Evolutionary conservation across 306 rosid genomes (phyloP), one percentile per base, ranked within the genome.

Genomic region (Prunus dulcis): DNA sequence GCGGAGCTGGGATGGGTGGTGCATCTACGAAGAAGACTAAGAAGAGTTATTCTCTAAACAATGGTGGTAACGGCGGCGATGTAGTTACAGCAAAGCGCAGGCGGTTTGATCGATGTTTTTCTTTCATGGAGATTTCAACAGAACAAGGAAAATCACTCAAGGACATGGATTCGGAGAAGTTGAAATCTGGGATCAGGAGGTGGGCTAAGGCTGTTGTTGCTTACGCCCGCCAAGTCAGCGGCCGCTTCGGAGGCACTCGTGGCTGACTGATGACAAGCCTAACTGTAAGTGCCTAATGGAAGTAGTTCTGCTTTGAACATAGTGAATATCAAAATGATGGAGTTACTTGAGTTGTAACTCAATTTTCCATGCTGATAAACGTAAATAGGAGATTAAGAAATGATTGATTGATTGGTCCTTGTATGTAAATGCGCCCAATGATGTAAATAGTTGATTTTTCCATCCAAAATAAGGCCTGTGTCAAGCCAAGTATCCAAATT

Each of bases 131-230:
- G 70, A 58, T 95, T 51, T n/a, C 89, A 5, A 19, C 88, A 79
- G 99, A 92, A 67, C 81, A 77, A 3, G 97, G 97, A 72, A 92
- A 92, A 84, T 45, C 87, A 41, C 77, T 95, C 45, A 81, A 88
- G 64, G 91, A 92, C 14, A 90, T 89, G 97, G 93, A 95, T 85
- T 85, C 97, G 4, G 76, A 62, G 80, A 92, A 90, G 86, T 57
- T 95, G 90, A 92, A 95, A 82, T 45, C 72, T 77, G 91, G 87
- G 64, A 92, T 95, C 84, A 84, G 27, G 78, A 92, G 82, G 64
- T 95, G 99, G 99, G 99, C 99, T 14, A 95, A 92, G 84, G 93
- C 92, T 34, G 98, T 95, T 14, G 97, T 87, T 57, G 81, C 90
- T 4, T 95, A 90, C 72, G 99, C 97, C n/a, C 89, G 97, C 23